Evolutionary conservation across 2,329 filamentous ascomycete genomes (phyloP).

Genomic region (Alternaria ethzedia): DNA sequence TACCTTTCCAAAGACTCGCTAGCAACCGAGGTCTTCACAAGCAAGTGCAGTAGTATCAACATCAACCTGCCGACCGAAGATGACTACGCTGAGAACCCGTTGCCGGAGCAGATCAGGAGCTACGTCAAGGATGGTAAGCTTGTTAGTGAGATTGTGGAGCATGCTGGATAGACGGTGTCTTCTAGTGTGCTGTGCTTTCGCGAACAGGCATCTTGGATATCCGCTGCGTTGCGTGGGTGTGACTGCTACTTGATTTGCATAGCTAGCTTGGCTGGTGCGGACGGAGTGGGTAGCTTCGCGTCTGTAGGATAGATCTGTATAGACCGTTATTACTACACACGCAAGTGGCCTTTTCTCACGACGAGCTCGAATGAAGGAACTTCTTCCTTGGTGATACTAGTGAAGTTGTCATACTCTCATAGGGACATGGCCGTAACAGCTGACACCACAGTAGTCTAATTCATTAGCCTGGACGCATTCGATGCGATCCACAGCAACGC

Average conservation of each 20-base stretch:
- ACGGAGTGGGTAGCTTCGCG: background rate
- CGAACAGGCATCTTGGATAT: background rate
- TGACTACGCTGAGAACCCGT: constrained; percentile 84
- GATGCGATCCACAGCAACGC: too few relatives aligned
- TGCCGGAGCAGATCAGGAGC: constrained; percentile 90
- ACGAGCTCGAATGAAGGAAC: too few relatives aligned
- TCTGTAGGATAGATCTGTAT: constrained; percentile 1
- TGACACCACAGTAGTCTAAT: too few relatives aligned
- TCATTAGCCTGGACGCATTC: too few relatives aligned
- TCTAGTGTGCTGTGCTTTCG: background rate
- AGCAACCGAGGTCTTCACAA: constrained; percentile 82
- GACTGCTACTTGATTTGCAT: background rate
- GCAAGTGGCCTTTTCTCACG: background rate
- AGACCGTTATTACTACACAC: background rate
- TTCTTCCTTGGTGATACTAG: too few relatives aligned
- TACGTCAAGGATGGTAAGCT: constrained; percentile 78
- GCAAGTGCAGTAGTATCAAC: constrained; percentile 87
- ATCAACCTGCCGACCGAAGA: constrained; percentile 77
- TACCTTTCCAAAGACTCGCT: constrained; percentile 84
- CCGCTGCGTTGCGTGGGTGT: background rate
- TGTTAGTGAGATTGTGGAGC: constrained; percentile 93
- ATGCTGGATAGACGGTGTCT: constrained; percentile 68
- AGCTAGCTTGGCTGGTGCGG: background rate
- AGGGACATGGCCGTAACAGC: too few relatives aligned
- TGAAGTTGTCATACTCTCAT: too few relatives aligned